These are phyloP conservation scores for Fusarium virguliforme DNA, from an alignment of 2,329 filamentous ascomycete species.

Conservation along the genomic window DNA sequence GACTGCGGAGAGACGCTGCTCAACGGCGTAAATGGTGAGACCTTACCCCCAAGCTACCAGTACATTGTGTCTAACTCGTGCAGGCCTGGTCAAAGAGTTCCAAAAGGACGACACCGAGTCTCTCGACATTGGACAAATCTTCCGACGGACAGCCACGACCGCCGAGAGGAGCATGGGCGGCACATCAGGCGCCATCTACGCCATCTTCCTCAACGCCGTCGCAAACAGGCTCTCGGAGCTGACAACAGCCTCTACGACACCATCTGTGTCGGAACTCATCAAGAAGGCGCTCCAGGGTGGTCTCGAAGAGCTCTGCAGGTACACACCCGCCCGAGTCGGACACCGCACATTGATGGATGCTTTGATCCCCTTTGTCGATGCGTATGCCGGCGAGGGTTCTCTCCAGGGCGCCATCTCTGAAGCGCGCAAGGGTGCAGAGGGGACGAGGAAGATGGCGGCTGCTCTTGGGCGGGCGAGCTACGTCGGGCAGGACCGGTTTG, in stretches of 20 bases:
- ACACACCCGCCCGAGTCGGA: constrained; percentile 80
- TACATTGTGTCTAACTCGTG: neutral
- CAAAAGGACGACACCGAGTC: constrained; percentile 31
- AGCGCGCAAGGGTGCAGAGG: constrained; percentile 66
- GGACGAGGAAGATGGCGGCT: constrained; percentile 82
- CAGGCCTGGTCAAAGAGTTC: constrained; percentile 48
- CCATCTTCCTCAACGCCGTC: constrained; percentile 83
- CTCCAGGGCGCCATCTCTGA: constrained; percentile 58
- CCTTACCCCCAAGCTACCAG: neutral
- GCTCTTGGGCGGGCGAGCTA: constrained; percentile 82
- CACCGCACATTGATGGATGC: constrained; percentile 83
- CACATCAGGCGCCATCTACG: constrained; percentile 82
- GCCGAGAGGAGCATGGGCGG: constrained; percentile 80
- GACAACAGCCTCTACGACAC: neutral
- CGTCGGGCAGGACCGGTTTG: constrained; percentile 79
- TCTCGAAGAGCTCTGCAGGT: constrained; percentile 56
- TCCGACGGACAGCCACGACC: constrained; percentile 43
- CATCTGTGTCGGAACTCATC: constrained; percentile 24
- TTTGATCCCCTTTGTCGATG: constrained; percentile 77
- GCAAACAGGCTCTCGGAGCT: constrained; percentile 57
- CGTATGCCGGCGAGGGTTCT: constrained; percentile 64
- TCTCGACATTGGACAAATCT: constrained; percentile 46
- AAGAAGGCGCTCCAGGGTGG: constrained; percentile 38
- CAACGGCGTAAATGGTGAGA: constrained; percentile 45
- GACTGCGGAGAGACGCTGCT: constrained; percentile 56